A percentile compares a stretch with the other conserved stretches of the same genome.
Conservation (phyloP, 176 grass and related monocot genomes). For the Raddia guianensis region DNA sequence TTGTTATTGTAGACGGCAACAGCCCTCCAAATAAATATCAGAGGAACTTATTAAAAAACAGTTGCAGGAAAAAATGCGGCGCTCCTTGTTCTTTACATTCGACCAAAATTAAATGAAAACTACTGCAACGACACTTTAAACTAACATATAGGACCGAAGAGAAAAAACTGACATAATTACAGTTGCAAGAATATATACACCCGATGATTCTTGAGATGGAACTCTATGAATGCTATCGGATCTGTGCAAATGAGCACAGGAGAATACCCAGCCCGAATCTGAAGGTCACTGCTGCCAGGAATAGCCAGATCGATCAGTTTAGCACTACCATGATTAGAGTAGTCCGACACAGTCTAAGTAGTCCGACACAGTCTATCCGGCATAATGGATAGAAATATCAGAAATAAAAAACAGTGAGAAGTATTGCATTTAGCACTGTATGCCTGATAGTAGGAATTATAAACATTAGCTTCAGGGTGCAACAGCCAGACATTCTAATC, state of each 20-base stretch:
- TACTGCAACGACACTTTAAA: slow-evolving; percentile 2
- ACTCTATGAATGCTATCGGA: slow-evolving; percentile 5
- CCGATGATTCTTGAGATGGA: slow-evolving; percentile 9
- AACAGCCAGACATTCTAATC: slow-evolving; percentile 14
- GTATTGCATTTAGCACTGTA: background rate
- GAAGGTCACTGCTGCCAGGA: slow-evolving; percentile 18
- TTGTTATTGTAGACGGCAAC: slow-evolving; percentile 36
- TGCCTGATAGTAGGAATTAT: background rate
- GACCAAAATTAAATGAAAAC: slow-evolving; percentile 28
- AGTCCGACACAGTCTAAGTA: too few relatives aligned
- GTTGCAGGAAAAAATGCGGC: slow-evolving; percentile 26
- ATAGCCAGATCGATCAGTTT: slow-evolving; percentile 1
- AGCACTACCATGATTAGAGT: background rate
- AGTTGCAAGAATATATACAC: slow-evolving; percentile 51
- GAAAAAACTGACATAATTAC: slow-evolving; percentile 41
- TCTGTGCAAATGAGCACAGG: slow-evolving; percentile 46
- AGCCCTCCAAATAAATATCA: slow-evolving; percentile 27
- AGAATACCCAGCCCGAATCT: background rate
- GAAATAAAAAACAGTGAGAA: slow-evolving; percentile 54
- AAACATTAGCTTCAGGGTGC: slow-evolving; percentile 8
- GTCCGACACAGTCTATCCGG: background rate
- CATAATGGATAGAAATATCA: slow-evolving; percentile 4
- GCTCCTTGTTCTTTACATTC: slow-evolving; percentile 22
- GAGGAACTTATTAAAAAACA: slow-evolving; percentile 12
- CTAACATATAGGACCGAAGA: slow-evolving; percentile 11